These are phyloP conservation scores for Dendrobium officinale DNA, from an alignment of 106 monocot species.

Conservation along the genomic window DNA sequence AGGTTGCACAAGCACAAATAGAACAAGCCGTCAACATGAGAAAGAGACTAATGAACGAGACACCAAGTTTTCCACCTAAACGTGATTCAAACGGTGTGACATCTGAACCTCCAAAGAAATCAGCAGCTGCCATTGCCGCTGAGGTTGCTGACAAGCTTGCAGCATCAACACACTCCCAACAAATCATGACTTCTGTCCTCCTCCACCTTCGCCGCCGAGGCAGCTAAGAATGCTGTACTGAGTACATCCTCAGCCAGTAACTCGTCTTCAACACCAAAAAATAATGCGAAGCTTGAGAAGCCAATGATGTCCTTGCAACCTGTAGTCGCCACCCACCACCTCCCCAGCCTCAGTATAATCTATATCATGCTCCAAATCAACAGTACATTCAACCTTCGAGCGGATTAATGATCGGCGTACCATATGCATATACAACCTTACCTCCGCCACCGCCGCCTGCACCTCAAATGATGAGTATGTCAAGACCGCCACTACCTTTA, in stretches of 20 bases:
- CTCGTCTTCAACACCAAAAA: constrained; percentile 8
- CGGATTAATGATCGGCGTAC: constrained; percentile 65
- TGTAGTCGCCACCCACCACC: constrained; percentile 13
- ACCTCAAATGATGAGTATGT: constrained; percentile 42
- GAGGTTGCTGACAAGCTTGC: constrained; percentile 85
- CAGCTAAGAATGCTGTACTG: constrained; percentile 46
- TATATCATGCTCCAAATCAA: constrained; percentile 42
- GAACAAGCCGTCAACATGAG: constrained; percentile 74
- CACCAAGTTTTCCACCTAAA: constrained; percentile 2
- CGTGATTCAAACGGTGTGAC: constrained; percentile 22
- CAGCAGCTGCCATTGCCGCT: constrained; percentile 67
- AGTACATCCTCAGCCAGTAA: neutral
- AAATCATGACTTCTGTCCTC: constrained; percentile 91
- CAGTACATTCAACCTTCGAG: constrained; percentile 52
- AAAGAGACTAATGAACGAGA: constrained; percentile 66
- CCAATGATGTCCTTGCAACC: constrained; percentile 18
- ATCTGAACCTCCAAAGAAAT: constrained; percentile 31
- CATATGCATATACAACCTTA: constrained; percentile 49
- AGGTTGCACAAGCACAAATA: constrained; percentile 73
- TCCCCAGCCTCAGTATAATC: constrained; percentile 38
- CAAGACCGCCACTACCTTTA: constrained; percentile 21
- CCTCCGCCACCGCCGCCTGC: constrained; percentile 10
- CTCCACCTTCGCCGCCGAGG: constrained; percentile 80
- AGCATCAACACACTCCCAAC: constrained; percentile 85
- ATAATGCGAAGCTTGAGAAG: constrained; percentile 24